These are phyloP conservation scores for Blastocystis sp. DNA, from an alignment of 352 stramenopile species.

Conservation along the genomic window DNA sequence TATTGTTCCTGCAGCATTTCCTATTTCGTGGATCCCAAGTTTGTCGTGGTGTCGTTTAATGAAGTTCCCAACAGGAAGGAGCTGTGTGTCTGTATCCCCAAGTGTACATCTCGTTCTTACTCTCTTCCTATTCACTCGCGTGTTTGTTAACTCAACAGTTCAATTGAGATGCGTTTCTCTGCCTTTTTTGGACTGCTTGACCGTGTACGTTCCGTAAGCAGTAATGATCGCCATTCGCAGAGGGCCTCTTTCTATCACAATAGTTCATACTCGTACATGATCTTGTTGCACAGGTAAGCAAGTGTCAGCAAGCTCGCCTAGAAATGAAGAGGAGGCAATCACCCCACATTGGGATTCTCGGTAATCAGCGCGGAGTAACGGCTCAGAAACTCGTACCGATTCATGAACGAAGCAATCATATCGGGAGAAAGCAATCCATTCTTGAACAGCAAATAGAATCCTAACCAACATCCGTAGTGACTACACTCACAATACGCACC, in stretches of 20 bases:
- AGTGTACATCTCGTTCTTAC: neutral
- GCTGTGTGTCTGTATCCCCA: neutral
- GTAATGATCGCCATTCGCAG: no score
- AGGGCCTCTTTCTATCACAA: no score
- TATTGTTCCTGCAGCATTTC: neutral
- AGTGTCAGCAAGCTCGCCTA: no score
- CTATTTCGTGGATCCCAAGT: neutral
- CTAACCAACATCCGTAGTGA: no score
- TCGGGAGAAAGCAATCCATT: neutral
- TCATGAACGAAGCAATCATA: neutral
- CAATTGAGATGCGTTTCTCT: no score
- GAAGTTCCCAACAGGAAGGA: neutral
- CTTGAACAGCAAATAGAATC: no score
- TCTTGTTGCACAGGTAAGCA: no score
- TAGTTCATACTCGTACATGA: neutral
- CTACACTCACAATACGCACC: no score
- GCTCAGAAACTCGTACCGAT: neutral
- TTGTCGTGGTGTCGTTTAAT: neutral
- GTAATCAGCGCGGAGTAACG: neutral
- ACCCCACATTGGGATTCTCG: neutral
- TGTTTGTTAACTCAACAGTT: no score
- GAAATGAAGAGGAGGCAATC: neutral
- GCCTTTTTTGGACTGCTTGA: no score
- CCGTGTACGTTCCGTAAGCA: no score
- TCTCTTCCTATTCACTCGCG: neutral